Evolutionary conservation across 805 yeast species (phyloP).

Genomic region (Komagataella kurtzmanii): DNA sequence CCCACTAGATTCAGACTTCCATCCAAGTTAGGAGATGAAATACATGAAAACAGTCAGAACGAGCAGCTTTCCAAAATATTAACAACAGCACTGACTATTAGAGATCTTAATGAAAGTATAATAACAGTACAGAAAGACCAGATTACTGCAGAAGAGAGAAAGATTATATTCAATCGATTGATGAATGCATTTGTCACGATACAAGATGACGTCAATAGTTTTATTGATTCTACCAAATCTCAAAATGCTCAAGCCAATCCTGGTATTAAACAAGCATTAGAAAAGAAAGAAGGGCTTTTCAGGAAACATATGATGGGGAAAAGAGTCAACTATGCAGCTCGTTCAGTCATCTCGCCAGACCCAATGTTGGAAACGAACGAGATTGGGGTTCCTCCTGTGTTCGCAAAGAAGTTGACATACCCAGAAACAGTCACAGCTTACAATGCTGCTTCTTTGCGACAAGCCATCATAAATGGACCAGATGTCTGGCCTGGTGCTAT

Average conservation of each 20-base stretch:
- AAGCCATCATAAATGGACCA: conserved; percentile 96
- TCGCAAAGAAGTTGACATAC: conserved; percentile 88
- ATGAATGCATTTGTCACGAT: conserved; percentile 93
- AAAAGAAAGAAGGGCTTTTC: conserved; percentile 96
- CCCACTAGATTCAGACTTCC: conserved; percentile 95
- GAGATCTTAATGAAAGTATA: conserved; percentile 83
- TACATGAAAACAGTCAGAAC: conserved; percentile 90
- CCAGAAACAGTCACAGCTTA: conserved; percentile 96
- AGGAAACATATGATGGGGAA: conserved; percentile 99
- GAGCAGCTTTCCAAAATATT: conserved; percentile 72
- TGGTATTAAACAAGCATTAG: conserved; percentile 94
- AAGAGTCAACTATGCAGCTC: conserved; percentile 97
- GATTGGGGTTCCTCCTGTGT: conserved; percentile 98
- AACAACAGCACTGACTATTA: conserved; percentile 66
- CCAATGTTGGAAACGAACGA: conserved; percentile 96
- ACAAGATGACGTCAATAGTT: conserved; percentile 90
- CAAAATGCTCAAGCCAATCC: conserved; percentile 76
- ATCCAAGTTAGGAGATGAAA: conserved; percentile 91
- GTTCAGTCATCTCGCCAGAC: conserved; percentile 98
- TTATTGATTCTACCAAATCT: conserved; percentile 83
- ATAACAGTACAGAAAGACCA: conserved; percentile 46
- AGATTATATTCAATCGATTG: conserved; percentile 68
- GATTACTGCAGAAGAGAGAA: conserved; percentile 56
- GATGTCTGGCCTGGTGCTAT: conserved; percentile 98
- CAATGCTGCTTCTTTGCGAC: conserved; percentile 80